Evolutionary conservation across 2,329 filamentous ascomycete genomes (phyloP), one percentile per base, ranked within the genome.

Genomic region (Allantophomopsis lycopodina): DNA sequence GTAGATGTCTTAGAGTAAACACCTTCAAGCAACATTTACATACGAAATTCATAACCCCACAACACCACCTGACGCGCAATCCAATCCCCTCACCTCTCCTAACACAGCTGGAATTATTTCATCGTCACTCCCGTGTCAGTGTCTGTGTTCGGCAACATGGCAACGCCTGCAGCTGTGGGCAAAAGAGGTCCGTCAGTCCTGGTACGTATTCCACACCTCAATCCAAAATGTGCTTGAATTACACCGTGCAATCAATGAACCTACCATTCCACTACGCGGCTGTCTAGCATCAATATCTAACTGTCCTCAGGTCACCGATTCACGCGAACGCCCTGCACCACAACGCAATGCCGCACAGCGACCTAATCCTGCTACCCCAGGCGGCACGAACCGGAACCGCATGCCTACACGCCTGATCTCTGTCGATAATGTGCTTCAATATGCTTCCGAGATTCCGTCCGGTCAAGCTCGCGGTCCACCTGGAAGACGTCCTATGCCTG

Each of bases 391-490:
- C 46, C 56, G 50, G 49, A 52, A 50, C 47, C 60, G 50, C 42
- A 58, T 50, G 48, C 66, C 70, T 49, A 88, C 76, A 66, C 83
- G 76, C 51, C 83, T 83, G 59, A 85, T 96, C 56, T 79, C 77
- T 1, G 89, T 98, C 59, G 91, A 98, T 63, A 94, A 89, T 56
- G 83, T 96, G 48, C 76, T 98, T 5, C 87, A 94, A 58, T 85
- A 94, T 64, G 82, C 87, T 43, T 91, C 86, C 37, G 88, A 95
- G 55, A 91, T 98, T 32, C 91, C 91, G 1, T 96, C 91, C 0
- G 88, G 87, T 52, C 89, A 95, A 59, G 84, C 86, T 41, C 79
- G 91, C 32, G 70, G 75, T 0, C 81, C 83, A 2, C 79, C 5
- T 36, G 64, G 67, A 21, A 60, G 66, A 20, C 60, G 38, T 40